These are phyloP conservation scores for Collybia nuda DNA, from an alignment of 768 basidiomycete genomes.

Conservation along the genomic window DNA sequence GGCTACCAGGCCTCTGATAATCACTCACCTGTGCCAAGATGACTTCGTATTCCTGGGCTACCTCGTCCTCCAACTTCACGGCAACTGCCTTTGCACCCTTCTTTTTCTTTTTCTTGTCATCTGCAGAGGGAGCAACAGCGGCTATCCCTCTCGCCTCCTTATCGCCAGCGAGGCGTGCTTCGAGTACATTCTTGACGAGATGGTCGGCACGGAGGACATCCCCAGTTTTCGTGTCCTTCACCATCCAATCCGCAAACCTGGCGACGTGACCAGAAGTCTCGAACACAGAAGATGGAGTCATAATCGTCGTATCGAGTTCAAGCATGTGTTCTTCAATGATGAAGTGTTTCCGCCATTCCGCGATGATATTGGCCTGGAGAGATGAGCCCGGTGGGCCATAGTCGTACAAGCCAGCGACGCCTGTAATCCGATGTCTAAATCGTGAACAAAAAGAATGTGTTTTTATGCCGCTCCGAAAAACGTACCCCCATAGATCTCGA, in stretches of 20 bases:
- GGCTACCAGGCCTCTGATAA: not conserved
- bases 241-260: conserved; percentile 99
- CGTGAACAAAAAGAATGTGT: too few relatives aligned
- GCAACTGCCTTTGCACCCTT: conserved; percentile 66
- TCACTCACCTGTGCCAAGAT: conserved; percentile 82
- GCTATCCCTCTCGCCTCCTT: conserved; percentile 80
- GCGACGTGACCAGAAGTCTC: conserved; percentile 98
- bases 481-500: conserved; percentile 97
- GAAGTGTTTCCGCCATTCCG: conserved; percentile 97
- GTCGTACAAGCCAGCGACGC: conserved; percentile 96
- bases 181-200: conserved; percentile 88
- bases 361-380: conserved; percentile 94
- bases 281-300: conserved; percentile 93
- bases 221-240: conserved; percentile 92
- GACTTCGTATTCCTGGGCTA: conserved; percentile 74
- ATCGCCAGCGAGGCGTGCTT: conserved; percentile 88
- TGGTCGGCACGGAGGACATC: conserved; percentile 97
- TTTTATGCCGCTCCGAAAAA: conserved; percentile 6
- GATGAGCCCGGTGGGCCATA: conserved; percentile 96
- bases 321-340: conserved; percentile 99
- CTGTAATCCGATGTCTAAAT: conserved; percentile 33
- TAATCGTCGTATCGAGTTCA: conserved; percentile 96
- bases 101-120: conserved; percentile 79
- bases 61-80: conserved; percentile 71
- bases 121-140: conserved; percentile 55